Conservation (phyloP, 2,329 filamentous ascomycete species). For the Aureobasidium melanogenum region DNA sequence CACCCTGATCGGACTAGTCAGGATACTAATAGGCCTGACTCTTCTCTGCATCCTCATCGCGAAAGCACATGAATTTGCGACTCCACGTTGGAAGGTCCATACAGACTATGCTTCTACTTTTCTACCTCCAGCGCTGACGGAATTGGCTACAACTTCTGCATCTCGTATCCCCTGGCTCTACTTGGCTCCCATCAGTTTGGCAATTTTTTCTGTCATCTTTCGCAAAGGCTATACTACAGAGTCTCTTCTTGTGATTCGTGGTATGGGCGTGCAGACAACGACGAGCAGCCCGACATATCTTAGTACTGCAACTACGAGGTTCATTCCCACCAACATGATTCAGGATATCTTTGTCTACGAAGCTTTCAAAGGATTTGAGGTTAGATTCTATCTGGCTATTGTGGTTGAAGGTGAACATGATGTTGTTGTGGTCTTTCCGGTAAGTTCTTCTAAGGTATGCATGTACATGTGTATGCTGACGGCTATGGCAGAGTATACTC, state of each 20-base stretch:
- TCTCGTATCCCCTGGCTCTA: conserved; percentile 32
- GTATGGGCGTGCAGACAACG: conserved; percentile 82
- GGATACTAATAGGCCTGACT: conserved; percentile 34
- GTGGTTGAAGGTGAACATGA: conserved; percentile 83
- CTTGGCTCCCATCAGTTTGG: conserved; percentile 29
- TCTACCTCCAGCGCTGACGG: conserved; percentile 11
- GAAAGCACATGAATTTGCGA: conserved; percentile 16
- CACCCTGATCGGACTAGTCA: conserved; percentile 35
- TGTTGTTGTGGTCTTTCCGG: conserved; percentile 90
- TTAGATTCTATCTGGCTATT: conserved; percentile 79
- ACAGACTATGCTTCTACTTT: conserved; percentile 8
- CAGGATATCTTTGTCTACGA: conserved; percentile 93
- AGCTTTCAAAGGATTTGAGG: conserved; percentile 86
- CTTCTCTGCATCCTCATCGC: conserved; percentile 25
- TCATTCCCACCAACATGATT: conserved; percentile 86
- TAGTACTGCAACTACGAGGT: conserved; percentile 52
- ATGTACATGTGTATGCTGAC: conserved; percentile 1
- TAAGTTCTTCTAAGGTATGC: conserved; percentile 27
- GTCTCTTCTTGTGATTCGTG: conserved; percentile 77
- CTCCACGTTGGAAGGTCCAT: neutral
- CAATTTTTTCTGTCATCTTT: conserved; percentile 18
- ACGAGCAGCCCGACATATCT: conserved; percentile 62
- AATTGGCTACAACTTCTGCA: conserved; percentile 23
- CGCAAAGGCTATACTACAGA: conserved; percentile 50
- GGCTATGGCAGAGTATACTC: conserved; percentile 47